These are phyloP conservation scores for Posidonia oceanica DNA, from an alignment of 116 monocot species.

Conservation along the genomic window DNA sequence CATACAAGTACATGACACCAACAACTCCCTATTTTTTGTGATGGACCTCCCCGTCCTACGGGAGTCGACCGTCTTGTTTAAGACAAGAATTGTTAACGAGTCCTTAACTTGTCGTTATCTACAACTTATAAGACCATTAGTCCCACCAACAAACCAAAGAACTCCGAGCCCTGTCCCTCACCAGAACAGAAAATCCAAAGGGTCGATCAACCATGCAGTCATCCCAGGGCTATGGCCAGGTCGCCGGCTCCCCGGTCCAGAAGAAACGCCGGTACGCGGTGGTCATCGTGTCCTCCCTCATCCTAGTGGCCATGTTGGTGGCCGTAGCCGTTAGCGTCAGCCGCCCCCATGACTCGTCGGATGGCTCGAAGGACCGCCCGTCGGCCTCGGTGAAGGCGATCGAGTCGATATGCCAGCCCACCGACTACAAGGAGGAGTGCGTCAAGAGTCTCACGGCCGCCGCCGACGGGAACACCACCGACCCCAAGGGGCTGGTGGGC, in stretches of 20 bases:
- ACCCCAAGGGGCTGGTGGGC: conserved; percentile 28
- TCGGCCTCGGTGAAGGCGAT: conserved; percentile 34
- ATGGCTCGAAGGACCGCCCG: not conserved
- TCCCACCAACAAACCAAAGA: not conserved
- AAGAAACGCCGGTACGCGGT: conserved; percentile 23
- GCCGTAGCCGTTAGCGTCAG: conserved; percentile 22
- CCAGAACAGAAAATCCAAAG: not conserved
- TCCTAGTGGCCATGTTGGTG: conserved; percentile 36
- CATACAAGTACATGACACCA: too few species aligned
- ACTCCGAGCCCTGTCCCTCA: not conserved
- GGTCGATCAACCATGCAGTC: not conserved
- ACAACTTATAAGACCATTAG: not conserved
- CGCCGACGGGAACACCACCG: conserved; percentile 29
- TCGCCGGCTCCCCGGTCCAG: conserved; percentile 2
- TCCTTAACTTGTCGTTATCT: not conserved
- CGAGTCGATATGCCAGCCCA: conserved; percentile 38
- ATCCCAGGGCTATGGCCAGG: conserved; percentile 9
- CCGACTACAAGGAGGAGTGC: conserved; percentile 43
- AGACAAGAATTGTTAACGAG: not conserved
- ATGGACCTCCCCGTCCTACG: not conserved
- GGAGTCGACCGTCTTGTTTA: not conserved
- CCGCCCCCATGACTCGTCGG: not conserved
- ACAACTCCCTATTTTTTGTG: too few species aligned
- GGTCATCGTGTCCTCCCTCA: conserved; percentile 17
- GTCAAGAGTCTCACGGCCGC: conserved; percentile 19